A percentile compares a stretch with the other conserved stretches of the same genome.
These are phyloP conservation scores for Naumovozyma dairenensis DNA, from an alignment of 805 yeast genomes.

Conservation along the genomic window DNA sequence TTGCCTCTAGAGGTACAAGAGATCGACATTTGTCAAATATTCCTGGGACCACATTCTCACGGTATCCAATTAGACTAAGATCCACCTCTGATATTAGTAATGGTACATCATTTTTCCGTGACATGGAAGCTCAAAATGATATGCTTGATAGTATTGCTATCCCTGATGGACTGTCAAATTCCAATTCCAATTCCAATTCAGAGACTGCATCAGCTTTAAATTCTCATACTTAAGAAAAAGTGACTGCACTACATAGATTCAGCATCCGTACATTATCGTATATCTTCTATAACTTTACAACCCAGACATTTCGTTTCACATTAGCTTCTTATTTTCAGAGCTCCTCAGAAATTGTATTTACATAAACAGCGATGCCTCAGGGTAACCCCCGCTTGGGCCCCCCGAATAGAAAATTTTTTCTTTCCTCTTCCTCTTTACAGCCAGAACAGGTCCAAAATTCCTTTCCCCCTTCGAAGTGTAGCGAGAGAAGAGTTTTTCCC, in stretches of 20 bases:
- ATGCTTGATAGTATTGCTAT: slow-evolving; percentile 32
- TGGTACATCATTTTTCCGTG: slow-evolving; percentile 27
- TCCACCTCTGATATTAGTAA: slow-evolving; percentile 10
- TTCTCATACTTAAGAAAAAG: background rate
- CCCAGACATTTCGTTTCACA: background rate
- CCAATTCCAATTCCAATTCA: background rate
- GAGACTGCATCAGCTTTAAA: background rate
- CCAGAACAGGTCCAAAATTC: too few species aligned
- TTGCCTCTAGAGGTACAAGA: background rate
- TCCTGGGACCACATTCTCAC: too few species aligned
- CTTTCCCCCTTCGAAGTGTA: too few species aligned
- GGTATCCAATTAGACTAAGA: background rate
- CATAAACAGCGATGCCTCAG: background rate
- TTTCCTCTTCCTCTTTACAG: background rate
- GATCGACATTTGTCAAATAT: too few species aligned
- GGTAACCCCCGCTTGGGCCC: background rate
- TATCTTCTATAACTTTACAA: background rate
- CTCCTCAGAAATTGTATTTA: too few species aligned
- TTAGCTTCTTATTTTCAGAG: too few species aligned
- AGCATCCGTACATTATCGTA: background rate
- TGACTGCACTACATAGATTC: background rate
- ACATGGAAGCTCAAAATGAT: slow-evolving; percentile 34
- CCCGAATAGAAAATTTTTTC: background rate
- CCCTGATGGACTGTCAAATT: slow-evolving; percentile 10
- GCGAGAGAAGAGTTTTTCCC: too few species aligned